These are phyloP conservation scores for Hura crepitans DNA, from an alignment of 441 rosid species.

Conservation along the genomic window DNA sequence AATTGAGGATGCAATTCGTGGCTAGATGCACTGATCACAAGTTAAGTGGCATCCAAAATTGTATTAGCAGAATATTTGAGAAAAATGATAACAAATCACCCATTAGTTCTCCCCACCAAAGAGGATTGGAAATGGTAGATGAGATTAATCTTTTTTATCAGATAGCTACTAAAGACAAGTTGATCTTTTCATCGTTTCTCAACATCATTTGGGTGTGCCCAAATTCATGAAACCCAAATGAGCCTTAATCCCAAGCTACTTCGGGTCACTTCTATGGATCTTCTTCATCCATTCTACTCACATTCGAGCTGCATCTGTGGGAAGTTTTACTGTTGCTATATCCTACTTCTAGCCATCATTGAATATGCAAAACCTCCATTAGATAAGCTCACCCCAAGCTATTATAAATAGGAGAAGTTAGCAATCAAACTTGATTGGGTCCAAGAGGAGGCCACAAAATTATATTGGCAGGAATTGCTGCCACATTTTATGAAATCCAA, in stretches of 20 bases:
- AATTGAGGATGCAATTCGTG: conserved; percentile 5
- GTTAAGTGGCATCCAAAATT: background rate
- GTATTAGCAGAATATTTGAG: background rate
- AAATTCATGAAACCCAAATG: background rate
- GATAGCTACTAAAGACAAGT: background rate
- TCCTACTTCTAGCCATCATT: background rate
- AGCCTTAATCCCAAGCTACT: background rate
- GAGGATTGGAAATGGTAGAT: background rate
- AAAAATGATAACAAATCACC: background rate
- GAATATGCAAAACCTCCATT: no score
- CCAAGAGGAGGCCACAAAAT: no score
- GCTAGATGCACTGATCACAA: background rate
- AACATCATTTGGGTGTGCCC: background rate
- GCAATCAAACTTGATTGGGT: no score
- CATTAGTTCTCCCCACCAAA: background rate
- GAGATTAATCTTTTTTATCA: background rate
- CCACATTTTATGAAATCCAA: no score
- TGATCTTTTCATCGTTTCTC: background rate
- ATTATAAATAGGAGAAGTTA: no score
- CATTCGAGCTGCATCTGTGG: background rate
- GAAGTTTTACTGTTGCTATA: background rate
- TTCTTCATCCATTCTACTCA: background rate
- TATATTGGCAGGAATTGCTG: no score
- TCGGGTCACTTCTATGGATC: background rate
- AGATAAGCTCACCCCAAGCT: no score